Evolutionary conservation across 176 grass and related monocot species (phyloP).

Genomic region (Microstegium vimineum): DNA sequence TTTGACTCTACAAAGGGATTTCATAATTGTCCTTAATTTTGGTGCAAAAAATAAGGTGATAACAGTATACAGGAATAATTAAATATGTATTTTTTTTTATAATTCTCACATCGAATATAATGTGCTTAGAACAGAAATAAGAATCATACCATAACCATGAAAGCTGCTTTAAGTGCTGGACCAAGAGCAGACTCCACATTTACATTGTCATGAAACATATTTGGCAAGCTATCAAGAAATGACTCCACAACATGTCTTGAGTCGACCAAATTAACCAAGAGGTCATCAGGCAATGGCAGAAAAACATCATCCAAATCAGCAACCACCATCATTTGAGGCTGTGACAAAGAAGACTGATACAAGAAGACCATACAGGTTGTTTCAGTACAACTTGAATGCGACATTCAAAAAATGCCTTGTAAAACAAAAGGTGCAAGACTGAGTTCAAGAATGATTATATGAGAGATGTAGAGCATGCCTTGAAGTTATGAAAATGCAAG

Average conservation of each 20-base stretch:
- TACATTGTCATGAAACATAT: constrained; percentile 81
- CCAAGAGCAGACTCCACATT: constrained; percentile 96
- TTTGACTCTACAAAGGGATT: constrained; percentile 65
- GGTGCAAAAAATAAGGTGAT: constrained; percentile 1
- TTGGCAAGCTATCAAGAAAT: constrained; percentile 94
- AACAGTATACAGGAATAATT: constrained; percentile 1
- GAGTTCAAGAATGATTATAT: neutral
- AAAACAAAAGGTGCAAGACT: neutral
- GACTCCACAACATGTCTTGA: constrained; percentile 77
- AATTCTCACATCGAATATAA: constrained; percentile 19
- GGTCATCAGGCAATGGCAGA: constrained; percentile 89
- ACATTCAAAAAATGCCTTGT: neutral
- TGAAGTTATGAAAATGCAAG: constrained; percentile 98
- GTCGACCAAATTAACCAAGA: constrained; percentile 89
- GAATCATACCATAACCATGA: constrained; percentile 90
- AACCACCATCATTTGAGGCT: constrained; percentile 97
- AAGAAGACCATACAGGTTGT: constrained; percentile 24
- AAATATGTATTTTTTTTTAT: neutral
- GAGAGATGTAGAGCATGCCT: constrained; percentile 43
- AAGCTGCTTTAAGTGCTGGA: constrained; percentile 87
- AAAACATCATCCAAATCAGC: constrained; percentile 87
- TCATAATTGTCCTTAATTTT: constrained; percentile 28
- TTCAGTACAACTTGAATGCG: neutral
- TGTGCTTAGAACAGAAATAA: constrained; percentile 9
- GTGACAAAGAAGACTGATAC: constrained; percentile 80